Evolutionary conservation across 2,329 filamentous ascomycete species (phyloP).

Genomic region (Xylaria sp.): DNA sequence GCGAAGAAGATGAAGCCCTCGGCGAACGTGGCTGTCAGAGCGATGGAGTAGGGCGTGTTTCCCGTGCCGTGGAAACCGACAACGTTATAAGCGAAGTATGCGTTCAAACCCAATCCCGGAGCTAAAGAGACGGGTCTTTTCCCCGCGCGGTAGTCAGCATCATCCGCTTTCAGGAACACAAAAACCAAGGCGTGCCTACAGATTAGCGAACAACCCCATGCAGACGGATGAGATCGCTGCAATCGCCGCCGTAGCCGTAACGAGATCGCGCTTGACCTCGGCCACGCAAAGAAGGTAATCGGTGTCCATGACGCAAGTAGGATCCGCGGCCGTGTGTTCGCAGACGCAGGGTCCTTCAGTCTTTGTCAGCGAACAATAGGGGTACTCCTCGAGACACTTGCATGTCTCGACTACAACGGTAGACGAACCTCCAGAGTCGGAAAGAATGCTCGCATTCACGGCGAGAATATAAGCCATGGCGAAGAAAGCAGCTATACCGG

Average conservation of each 20-base stretch:
- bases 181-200: slow-evolving; percentile 55
- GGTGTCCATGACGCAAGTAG: slow-evolving; percentile 62
- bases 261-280: slow-evolving; percentile 78
- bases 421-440: slow-evolving; percentile 45
- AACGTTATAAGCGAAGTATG: slow-evolving; percentile 80
- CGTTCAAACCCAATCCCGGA: slow-evolving; percentile 84
- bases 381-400: slow-evolving; percentile 49
- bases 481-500: slow-evolving; percentile 78
- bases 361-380: slow-evolving; percentile 62
- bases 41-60: slow-evolving; percentile 76
- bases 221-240: slow-evolving; percentile 81
- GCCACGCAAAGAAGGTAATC: slow-evolving; percentile 72
- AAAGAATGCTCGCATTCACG: slow-evolving; percentile 47
- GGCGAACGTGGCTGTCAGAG: slow-evolving; percentile 86
- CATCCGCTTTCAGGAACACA: slow-evolving; percentile 14
- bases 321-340: slow-evolving; percentile 60
- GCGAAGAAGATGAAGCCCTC: slow-evolving; percentile 88
- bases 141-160: slow-evolving; percentile 29
- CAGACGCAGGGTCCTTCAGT: slow-evolving; percentile 80
- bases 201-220: slow-evolving; percentile 85
- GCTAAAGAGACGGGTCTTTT: slow-evolving; percentile 72
- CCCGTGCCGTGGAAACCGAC: slow-evolving; percentile 82
- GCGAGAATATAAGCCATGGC: slow-evolving; percentile 68
- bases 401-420: slow-evolving; percentile 49
- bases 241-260: slow-evolving; percentile 87